Conservation (phyloP, 305 asterid species). For the Solanum hybrid region DNA sequence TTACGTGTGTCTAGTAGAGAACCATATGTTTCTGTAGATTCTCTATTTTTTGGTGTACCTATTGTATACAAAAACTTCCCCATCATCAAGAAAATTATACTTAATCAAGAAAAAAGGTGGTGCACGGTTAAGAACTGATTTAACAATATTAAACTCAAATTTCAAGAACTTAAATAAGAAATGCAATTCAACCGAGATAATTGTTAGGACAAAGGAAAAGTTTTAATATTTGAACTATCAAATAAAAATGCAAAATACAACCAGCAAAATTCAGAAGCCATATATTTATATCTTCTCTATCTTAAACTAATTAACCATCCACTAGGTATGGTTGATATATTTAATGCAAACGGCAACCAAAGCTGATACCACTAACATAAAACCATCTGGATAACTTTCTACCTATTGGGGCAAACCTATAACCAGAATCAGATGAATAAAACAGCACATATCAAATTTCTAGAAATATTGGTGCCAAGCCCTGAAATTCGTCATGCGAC, state of each 20-base stretch:
- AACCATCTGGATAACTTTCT: not conserved
- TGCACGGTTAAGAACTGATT: not conserved
- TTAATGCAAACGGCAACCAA: not conserved
- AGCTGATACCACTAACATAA: not conserved
- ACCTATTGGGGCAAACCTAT: not conserved
- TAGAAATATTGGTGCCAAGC: not conserved
- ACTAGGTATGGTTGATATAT: not conserved
- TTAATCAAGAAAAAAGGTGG: not conserved
- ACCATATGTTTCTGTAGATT: not conserved
- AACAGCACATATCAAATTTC: not conserved
- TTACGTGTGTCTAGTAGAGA: not conserved
- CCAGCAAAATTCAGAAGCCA: not conserved
- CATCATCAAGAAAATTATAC: not conserved
- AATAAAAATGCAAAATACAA: not conserved
- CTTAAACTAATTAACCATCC: not conserved
- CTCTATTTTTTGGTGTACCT: not conserved
- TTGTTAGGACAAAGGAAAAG: not conserved
- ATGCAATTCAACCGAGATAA: not conserved
- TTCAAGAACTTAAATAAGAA: not conserved
- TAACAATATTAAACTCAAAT: not conserved
- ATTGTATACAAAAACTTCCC: not conserved
- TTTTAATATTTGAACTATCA: not conserved
- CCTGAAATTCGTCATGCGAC: not conserved
- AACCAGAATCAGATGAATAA: not conserved
- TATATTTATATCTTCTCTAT: not conserved